Base-by-base conservation (phyloP, 352 stramenopile genomes). In the Phytopythium ostracodes region DNA sequence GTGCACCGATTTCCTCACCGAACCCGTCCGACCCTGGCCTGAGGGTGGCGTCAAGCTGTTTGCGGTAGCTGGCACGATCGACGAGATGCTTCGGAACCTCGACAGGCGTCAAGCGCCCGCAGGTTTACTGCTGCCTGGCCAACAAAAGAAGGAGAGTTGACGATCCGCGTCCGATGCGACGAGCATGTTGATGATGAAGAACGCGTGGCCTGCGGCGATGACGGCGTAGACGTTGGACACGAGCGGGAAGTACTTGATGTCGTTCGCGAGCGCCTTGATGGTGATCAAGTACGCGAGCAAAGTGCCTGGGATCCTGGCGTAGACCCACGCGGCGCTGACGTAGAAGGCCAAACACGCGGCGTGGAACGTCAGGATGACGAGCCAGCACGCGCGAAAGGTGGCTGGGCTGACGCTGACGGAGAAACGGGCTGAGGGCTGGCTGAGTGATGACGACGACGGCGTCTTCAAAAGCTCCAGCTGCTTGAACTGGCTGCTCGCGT, bases 181-280 rank as follows among this genome's bases (percentile, higher is more conserved):
- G 1, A 66, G 2, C 64, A 77, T 67, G 9, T 61, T 40, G 9
- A 73, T 20, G n/a, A 73, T 63, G 33, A 54, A 67, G 38, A 62
- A 18, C 5, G 38, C 63, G 44, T 80, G 72, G 24, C 72, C 52
- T 15, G n/a, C 53, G 14, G 64, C 66, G 46, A 76, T 40, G 12
- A 60, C 31, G 2, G 56, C 66, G 46, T 77, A 70, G 38, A 67
- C 60, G 7, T 62, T 44, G 7, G 67, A 49, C 35, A 79, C 60
- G 4, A 44, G 29, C 18, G 40, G 29, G 18, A 73, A 68, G 56
- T 75, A 38, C 17, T 49, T 33, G 10, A 61, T 22, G 17, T 58
- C 66, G 42, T 77, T 64, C 1, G 66, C 68, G 14, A 75, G 64
- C 8, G 68, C n/a, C 51, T 71, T 75, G n/a, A 64, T 61, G 2